Evolutionary conservation across 257 asterid species (phyloP), one percentile per base, ranked within the genome.

Genomic region (Ilex aquifolium): DNA sequence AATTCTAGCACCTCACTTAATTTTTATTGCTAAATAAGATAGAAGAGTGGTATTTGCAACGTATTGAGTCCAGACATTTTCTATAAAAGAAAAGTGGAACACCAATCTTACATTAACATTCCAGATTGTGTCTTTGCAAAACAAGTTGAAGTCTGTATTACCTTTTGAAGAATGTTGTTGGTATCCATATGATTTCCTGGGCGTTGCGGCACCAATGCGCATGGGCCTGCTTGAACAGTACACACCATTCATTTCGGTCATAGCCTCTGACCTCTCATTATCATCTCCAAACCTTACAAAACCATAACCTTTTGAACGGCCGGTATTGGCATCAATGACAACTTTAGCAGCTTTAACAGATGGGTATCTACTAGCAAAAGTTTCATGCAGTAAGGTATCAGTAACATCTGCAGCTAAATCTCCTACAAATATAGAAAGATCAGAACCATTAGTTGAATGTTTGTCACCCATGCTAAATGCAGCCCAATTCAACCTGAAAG

Each of bases 241-340:
- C 52, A 80, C 86, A 13, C 95, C 97, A 60, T 87, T 87, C 98
- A 89, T 92, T 65, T 89, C 93, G 65, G 79, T 71, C 93, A 92
- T 80, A 44, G 97, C 97, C 73, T 80, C 87, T 32, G 91, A 65
- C 76, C 91, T 92, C 64, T 92, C 95, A 68, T 32, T 78, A 65
- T 92, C 97, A 57, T 92, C 98, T 48, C 95, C 98, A 75, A 92
- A 89, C 79, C 97, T 89, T 50, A 89, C 96, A 67, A 92, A 89
- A 44, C 97, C 96, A 66, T 85, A 92, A 59, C 99, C 99, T 69
- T 87, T 92, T 16, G 95, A 92, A 53, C 91, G 97, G 55, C 96
- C 96, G 32, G 96, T 88, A 63, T 72, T 86, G 57, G 88, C 86
- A 67, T 88, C 98, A 32, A 83, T 82, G 62, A 89, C 98, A 51